Conservation (phyloP, 306 rosid species). For the Glycine tomentella region DNA sequence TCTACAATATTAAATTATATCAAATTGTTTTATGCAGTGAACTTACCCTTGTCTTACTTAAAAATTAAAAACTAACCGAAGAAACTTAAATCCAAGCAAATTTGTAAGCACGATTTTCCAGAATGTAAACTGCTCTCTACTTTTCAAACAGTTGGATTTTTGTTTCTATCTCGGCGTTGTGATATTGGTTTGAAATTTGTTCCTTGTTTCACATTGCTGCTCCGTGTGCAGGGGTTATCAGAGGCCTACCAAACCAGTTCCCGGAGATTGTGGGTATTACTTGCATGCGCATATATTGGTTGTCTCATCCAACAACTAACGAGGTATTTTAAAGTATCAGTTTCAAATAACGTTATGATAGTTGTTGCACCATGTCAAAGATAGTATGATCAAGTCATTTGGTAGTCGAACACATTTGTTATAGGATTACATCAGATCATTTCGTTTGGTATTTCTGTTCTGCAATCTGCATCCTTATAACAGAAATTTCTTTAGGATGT, state of each 20-base stretch:
- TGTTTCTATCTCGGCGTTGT: too few species aligned
- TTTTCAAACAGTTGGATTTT: not conserved
- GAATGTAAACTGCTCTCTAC: not conserved
- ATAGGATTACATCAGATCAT: too few species aligned
- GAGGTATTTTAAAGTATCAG: slow-evolving; percentile 55
- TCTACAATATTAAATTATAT: not conserved
- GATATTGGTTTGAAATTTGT: too few species aligned
- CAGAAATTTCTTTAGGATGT: not conserved
- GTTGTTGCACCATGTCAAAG: too few species aligned
- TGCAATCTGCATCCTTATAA: too few species aligned
- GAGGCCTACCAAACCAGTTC: too few species aligned
- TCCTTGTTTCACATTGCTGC: not conserved
- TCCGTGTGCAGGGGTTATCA: slow-evolving; percentile 69
- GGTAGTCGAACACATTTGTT: too few species aligned
- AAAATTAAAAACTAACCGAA: slow-evolving; percentile 19
- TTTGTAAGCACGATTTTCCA: not conserved
- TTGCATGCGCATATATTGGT: slow-evolving; percentile 80
- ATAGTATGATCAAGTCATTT: too few species aligned
- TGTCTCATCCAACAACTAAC: slow-evolving; percentile 69
- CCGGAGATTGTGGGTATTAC: slow-evolving; percentile 91
- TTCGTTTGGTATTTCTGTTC: too few species aligned
- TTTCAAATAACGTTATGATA: too few species aligned
- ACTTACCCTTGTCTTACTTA: not conserved
- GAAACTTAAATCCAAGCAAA: not conserved
- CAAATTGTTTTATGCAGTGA: not conserved